Evolutionary conservation across 768 basidiomycete genomes (phyloP).

Genomic region (Panaeolus cyanescens): DNA sequence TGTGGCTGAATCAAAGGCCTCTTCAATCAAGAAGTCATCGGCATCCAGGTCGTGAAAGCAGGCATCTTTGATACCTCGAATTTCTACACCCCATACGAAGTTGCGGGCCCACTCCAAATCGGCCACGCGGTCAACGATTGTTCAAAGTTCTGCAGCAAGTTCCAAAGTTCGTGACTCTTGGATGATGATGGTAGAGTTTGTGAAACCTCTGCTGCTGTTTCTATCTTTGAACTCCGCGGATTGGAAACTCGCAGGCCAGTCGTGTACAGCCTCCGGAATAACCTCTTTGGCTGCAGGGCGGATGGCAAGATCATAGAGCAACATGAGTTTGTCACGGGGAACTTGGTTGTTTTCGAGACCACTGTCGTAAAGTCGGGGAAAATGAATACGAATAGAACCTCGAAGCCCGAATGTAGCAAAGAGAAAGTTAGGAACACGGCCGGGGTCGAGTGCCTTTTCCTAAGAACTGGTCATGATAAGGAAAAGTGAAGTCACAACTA

Average conservation of each 20-base stretch:
- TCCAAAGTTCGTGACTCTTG: background rate
- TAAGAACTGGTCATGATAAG: background rate
- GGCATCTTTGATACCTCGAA: slow-evolving; percentile 5
- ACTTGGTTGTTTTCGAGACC: background rate
- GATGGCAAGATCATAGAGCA: background rate
- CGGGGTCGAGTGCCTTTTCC: background rate
- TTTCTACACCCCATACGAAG: slow-evolving; percentile 7
- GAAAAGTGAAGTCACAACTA: background rate
- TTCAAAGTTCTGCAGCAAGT: background rate
- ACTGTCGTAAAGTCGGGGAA: background rate
- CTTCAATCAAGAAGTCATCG: rapidly evolving
- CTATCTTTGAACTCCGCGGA: slow-evolving; percentile 1
- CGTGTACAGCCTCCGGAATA: background rate
- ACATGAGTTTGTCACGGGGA: background rate
- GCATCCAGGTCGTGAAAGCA: background rate
- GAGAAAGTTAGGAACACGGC: background rate
- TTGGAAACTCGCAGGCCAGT: background rate
- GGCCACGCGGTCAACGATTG: background rate
- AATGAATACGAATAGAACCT: background rate
- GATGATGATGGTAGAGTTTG: background rate
- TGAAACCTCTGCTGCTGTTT: background rate
- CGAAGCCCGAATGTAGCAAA: background rate
- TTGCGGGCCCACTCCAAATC: background rate
- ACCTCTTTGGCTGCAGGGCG: background rate
- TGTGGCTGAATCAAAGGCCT: background rate